A percentile compares a stretch with the other conserved stretches of the same genome.
phyloP scores from a whole-genome alignment of 2,329 filamentous ascomycete genomes.

The Stromatinia cepivora region DNA sequence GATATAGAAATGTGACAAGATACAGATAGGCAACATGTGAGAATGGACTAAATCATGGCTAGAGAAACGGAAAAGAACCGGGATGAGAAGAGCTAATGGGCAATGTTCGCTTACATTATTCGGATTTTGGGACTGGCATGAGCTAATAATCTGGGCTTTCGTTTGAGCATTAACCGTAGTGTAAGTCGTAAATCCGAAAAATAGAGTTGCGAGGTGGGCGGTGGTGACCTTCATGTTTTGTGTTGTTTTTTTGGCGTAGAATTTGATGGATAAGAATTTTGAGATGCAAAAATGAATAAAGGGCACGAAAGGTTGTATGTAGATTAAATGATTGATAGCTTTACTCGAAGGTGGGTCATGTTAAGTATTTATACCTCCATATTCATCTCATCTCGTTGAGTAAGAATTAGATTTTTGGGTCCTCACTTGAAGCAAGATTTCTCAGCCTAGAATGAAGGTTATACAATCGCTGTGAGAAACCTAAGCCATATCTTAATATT shows the following conservation, averaged over 20 bases:
- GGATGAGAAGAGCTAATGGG: neutral
- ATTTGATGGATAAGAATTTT: neutral
- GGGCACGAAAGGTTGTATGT: neutral
- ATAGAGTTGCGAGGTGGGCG: neutral
- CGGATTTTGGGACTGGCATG: neutral
- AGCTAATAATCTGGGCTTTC: neutral
- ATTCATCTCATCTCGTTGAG: neutral
- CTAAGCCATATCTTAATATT: neutral
- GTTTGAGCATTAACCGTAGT: neutral
- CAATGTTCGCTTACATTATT: neutral
- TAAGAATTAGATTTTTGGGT: accelerated
- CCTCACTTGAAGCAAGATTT: neutral
- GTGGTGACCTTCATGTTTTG: neutral
- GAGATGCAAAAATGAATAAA: neutral
- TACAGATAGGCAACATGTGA: too few species aligned
- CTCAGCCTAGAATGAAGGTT: neutral
- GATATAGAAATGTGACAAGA: neutral
- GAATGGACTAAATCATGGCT: too few species aligned
- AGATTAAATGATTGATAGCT: neutral
- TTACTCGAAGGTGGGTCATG: too few species aligned
- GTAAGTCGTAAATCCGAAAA: neutral
- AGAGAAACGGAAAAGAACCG: neutral
- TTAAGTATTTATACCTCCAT: neutral
- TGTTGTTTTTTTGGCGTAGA: accelerated
- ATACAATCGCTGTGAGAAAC: neutral